Evolutionary conservation across 2,329 filamentous ascomycete species (phyloP).

Genomic region (Ceratocystis ficicola): DNA sequence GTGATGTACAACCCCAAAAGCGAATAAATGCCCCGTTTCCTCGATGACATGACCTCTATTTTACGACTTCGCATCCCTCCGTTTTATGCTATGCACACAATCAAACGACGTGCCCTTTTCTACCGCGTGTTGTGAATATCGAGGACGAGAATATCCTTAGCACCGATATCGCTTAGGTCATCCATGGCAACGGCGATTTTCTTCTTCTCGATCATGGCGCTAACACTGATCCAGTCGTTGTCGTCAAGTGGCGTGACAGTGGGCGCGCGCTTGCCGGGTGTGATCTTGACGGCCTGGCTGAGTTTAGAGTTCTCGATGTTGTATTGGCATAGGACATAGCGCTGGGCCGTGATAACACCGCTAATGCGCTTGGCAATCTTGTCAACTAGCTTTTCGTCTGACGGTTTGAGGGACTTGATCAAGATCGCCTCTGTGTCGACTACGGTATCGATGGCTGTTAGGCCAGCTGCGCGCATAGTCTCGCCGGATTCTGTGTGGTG

Average conservation of each 20-base stretch:
- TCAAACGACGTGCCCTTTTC: neutral
- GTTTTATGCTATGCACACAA: conserved; percentile 2
- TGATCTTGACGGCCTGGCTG: conserved; percentile 57
- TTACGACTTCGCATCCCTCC: neutral
- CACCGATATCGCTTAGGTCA: conserved; percentile 60
- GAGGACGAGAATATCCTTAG: conserved; percentile 72
- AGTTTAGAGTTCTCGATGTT: conserved; percentile 69
- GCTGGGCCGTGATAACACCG: conserved; percentile 90
- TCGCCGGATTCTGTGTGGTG: conserved; percentile 69
- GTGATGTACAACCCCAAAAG: conserved; percentile 13
- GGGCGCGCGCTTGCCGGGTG: conserved; percentile 84
- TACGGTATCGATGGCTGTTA: conserved; percentile 90
- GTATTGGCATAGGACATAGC: conserved; percentile 91
- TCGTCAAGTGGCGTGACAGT: conserved; percentile 84
- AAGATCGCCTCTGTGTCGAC: conserved; percentile 77
- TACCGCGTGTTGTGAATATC: conserved; percentile 69
- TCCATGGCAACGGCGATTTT: conserved; percentile 80
- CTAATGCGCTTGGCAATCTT: conserved; percentile 76
- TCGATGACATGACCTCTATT: neutral
- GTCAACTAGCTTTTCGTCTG: conserved; percentile 67
- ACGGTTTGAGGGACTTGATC: conserved; percentile 77
- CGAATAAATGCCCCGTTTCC: neutral
- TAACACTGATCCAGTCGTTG: conserved; percentile 87
- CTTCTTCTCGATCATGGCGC: conserved; percentile 84
- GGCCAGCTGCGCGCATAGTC: conserved; percentile 90